Evolutionary conservation across 352 stramenopile genomes (phyloP).

Genomic region (Blastocystis sp.): DNA sequence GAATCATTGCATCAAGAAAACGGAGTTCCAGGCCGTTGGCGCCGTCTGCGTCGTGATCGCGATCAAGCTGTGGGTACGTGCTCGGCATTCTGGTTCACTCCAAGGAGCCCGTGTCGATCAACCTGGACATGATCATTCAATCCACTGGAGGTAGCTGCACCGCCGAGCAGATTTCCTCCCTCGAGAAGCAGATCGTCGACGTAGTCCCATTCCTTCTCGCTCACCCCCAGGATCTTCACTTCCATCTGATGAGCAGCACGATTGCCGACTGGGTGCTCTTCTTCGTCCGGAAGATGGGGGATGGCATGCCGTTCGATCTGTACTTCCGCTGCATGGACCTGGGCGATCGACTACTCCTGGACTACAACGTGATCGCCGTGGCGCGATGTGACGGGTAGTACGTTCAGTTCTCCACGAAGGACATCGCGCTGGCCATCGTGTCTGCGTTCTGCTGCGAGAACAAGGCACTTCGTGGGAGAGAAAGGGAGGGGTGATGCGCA

Average conservation of each 20-base stretch:
- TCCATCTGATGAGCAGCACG: conserved; percentile 1
- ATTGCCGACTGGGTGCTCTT: conserved; percentile 54
- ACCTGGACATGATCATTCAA: conserved; percentile 52
- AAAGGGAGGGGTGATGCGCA: background rate
- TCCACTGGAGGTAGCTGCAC: conserved; percentile 43
- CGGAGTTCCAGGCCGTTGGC: conserved; percentile 43
- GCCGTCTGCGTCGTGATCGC: conserved; percentile 25
- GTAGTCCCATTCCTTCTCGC: background rate
- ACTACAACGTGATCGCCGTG: background rate
- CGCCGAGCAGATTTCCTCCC: background rate
- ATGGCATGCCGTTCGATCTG: conserved; percentile 26
- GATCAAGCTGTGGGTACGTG: conserved; percentile 46
- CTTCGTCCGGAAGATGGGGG: background rate
- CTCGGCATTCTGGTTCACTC: background rate
- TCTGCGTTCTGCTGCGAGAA: conserved; percentile 56
- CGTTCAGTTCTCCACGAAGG: background rate
- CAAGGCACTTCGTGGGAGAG: conserved; percentile 2
- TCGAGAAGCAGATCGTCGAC: conserved; percentile 7
- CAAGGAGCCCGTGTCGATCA: conserved; percentile 53
- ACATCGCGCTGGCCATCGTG: conserved; percentile 30
- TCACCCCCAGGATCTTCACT: background rate
- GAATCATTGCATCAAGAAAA: background rate
- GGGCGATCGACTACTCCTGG: conserved; percentile 35
- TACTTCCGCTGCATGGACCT: conserved; percentile 62
- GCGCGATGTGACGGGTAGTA: background rate